Percentiles rank a stretch among this genome's conserved stretches.
phyloP scores from a whole-genome alignment of 202 grass and related monocot genomes.

The Dendrocalamus latiflorus region DNA sequence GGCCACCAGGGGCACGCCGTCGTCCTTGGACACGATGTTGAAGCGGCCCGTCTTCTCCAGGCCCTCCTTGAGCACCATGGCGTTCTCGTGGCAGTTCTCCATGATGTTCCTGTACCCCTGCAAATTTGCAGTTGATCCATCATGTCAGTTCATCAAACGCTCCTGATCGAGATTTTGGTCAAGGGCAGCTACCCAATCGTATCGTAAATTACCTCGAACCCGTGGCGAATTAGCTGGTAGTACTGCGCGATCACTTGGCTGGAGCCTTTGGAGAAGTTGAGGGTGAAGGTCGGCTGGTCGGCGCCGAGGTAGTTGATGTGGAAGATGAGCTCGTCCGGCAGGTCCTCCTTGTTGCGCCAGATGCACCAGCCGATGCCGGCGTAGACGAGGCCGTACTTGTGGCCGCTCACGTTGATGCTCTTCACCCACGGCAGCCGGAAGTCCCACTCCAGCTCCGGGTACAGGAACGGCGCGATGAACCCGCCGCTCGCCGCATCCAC shows the following conservation, averaged over 20 bases:
- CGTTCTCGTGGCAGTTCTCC: constrained; percentile 94
- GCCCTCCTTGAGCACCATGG: constrained; percentile 78
- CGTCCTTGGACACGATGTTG: too few relatives aligned
- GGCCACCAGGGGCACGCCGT: too few relatives aligned
- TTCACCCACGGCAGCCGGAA: constrained; percentile 79
- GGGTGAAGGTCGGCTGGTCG: too few relatives aligned
- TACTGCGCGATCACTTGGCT: too few relatives aligned
- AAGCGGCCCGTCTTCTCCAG: constrained; percentile 61
- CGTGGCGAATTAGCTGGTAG: too few relatives aligned
- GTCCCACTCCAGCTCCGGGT: constrained; percentile 94
- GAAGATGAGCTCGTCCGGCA: constrained; percentile 92
- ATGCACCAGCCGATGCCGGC: constrained; percentile 88
- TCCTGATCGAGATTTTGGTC: too few relatives aligned
- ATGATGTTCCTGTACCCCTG: constrained; percentile 87
- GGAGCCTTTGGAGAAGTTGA: too few relatives aligned
- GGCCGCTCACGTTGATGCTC: constrained; percentile 98
- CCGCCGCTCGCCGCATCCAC: constrained; percentile 96
- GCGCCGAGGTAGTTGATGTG: too few relatives aligned
- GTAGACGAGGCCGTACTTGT: constrained; percentile 96
- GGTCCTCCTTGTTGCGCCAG: constrained; percentile 85
- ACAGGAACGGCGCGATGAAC: constrained; percentile 97
- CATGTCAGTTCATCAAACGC: too few relatives aligned
- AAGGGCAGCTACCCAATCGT: too few relatives aligned
- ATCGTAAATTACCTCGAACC: too few relatives aligned
- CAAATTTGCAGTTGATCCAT: too few relatives aligned